These are phyloP conservation scores for Fimicolochytrium jonesii DNA, from an alignment of 192 early-diverging fungal genomes.

Conservation along the genomic window DNA sequence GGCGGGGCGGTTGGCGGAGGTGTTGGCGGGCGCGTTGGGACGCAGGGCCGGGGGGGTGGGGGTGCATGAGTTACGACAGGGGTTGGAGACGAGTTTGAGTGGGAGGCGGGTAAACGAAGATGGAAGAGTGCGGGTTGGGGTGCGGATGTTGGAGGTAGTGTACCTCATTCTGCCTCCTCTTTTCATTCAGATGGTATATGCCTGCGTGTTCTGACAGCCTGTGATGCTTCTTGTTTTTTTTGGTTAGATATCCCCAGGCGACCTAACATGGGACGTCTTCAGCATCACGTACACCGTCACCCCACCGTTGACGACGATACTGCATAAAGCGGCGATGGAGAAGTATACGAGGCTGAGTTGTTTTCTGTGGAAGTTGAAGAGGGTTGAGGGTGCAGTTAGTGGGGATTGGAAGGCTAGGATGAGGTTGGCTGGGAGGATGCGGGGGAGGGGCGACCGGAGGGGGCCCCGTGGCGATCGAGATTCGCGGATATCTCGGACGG, in stretches of 20 bases:
- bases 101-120: no score
- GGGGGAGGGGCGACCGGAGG: no score
- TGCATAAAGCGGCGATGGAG: constrained; percentile 68
- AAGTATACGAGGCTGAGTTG: constrained; percentile 78
- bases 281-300: constrained; percentile 80
- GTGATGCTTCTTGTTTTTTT: no score
- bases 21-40: no score
- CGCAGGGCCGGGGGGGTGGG: no score
- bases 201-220: not conserved
- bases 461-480: no score
- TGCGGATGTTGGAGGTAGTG: not conserved
- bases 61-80: no score
- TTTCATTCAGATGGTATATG: constrained; percentile 1
- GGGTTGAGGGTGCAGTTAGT: constrained; percentile 75
- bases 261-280: constrained; percentile 91
- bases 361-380: constrained; percentile 87
- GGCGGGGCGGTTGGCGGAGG: constrained; percentile 82
- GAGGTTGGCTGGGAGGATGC: constrained; percentile 31
- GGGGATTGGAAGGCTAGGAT: constrained; percentile 74
- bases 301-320: constrained; percentile 79
- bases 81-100: no score
- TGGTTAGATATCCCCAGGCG: constrained; percentile 47
- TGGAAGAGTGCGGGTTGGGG: constrained; percentile 41
- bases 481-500: no score
- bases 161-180: not conserved